phyloP scores from a whole-genome alignment of 371 early-diverging fungal species.

The Mucor lusitanicus region DNA sequence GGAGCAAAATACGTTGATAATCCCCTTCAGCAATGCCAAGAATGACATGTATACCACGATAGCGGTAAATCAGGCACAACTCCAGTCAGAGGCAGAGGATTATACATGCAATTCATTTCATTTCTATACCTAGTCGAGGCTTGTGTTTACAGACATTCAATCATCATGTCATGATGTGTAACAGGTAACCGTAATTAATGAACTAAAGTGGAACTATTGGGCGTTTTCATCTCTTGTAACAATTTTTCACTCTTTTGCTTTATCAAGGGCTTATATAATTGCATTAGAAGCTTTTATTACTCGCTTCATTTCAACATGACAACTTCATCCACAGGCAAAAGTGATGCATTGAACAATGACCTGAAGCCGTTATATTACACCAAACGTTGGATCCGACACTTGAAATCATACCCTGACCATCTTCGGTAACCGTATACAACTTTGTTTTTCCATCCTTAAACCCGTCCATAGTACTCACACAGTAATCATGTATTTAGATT shows the following conservation, averaged over 20 bases:
- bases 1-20: too few species aligned
- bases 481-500: conserved; percentile 13
- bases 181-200: background rate
- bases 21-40: too few species aligned
- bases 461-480: background rate
- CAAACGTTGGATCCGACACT: conserved; percentile 18
- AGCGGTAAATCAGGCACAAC: too few species aligned
- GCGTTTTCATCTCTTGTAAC: background rate
- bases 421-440: conserved; percentile 21
- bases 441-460: background rate
- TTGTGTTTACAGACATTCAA: background rate
- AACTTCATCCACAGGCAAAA: background rate
- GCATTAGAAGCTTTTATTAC: background rate
- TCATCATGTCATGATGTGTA: background rate
- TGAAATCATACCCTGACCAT: conserved; percentile 30
- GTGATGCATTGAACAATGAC: conserved; percentile 6
- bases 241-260: background rate
- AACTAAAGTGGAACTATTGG: background rate
- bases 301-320: background rate
- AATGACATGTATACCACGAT: too few species aligned
- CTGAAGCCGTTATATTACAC: conserved; percentile 12
- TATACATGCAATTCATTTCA: too few species aligned
- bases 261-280: background rate
- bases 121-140: background rate
- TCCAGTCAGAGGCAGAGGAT: too few species aligned